Evolutionary conservation across 2,329 filamentous ascomycete genomes (phyloP).

Genomic region (Fusarium zealandicum): DNA sequence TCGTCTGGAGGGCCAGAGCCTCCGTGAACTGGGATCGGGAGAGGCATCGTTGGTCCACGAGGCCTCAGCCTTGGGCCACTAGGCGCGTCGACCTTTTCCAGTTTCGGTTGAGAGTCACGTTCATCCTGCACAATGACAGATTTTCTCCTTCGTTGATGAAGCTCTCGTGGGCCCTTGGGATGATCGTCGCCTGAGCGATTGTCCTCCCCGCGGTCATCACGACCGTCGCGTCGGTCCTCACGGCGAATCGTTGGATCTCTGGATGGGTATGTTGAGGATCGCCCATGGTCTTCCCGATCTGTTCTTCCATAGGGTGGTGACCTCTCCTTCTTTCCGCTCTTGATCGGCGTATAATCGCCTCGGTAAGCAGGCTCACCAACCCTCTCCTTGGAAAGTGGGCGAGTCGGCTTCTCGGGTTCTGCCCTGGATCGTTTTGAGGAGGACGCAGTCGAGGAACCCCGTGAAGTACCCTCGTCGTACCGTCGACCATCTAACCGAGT

Average conservation of each 20-base stretch:
- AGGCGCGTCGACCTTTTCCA: conserved; percentile 35
- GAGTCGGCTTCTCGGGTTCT: conserved; percentile 40
- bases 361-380: conserved; percentile 31
- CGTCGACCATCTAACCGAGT: conserved; percentile 43
- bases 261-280: conserved; percentile 30
- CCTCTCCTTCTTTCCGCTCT: conserved; percentile 43
- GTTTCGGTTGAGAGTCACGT: conserved; percentile 33
- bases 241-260: not conserved
- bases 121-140: conserved; percentile 49
- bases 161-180: conserved; percentile 40
- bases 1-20: conserved; percentile 30
- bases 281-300: conserved; percentile 33
- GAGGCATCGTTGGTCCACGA: conserved; percentile 45
- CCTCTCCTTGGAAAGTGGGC: conserved; percentile 46
- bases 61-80: conserved; percentile 45
- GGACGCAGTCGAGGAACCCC: conserved; percentile 40
- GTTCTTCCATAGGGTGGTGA: conserved; percentile 41
- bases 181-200: conserved; percentile 52
- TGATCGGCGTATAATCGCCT: conserved; percentile 39
- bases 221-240: conserved; percentile 17
- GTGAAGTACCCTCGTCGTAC: conserved; percentile 35
- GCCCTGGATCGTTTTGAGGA: conserved; percentile 40
- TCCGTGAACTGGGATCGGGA: conserved; percentile 43
- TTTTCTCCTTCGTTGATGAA: conserved; percentile 44
- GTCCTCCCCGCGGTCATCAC: conserved; percentile 42